Base-by-base conservation (phyloP, 257 asterid species). In the Ocimum tenuiflorum region DNA sequence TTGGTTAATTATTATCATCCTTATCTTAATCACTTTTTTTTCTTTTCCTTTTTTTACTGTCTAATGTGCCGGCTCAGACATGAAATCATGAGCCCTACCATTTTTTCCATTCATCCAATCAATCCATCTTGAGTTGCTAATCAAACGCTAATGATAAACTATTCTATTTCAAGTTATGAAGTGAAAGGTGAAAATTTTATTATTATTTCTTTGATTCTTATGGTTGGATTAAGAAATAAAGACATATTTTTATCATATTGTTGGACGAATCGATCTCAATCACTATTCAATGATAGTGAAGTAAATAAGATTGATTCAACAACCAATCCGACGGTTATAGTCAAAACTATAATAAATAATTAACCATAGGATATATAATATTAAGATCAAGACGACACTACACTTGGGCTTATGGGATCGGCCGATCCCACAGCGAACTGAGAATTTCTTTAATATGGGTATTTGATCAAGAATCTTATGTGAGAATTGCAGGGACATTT, bases 81-180 rank as follows among this genome's bases (percentile, higher is more conserved):
- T 33, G 35, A 33, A 33, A 14, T 8, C 3, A 29, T 7, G 24
- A 43, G 49, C 47, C 72, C 62, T 55, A 56, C 75, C 65, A 61
- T 29, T 51, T 54, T 45, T 8, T 0, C 6, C 46, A 33, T 29
- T 20, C 46, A 24, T 20, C 74, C 73, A 73, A 73, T 73, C n/a
- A 67, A 31, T 4, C 52, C 60, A 51, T 73, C 59, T 39, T 8
- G 49, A 64, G 24, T 47, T 65, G 57, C 73, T 73, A 66, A 73
- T 73, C 63, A 66, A 59, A 46, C 36, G 62, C 68, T 56, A 65
- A 63, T 56, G 71, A 63, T 63, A 46, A 71, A 39, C 38, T 72
- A 64, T 35, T 55, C 53, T 45, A 54, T 47, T 17, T 46, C 42
- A 58, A 36, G 36, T 15, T 42, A 20, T 20, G 7, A 50, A 3